Percentiles rank a stretch among this genome's conserved stretches.
phyloP scores from a whole-genome alignment of 495 filamentous ascomycete species.

The Hypoxylon rickii region DNA sequence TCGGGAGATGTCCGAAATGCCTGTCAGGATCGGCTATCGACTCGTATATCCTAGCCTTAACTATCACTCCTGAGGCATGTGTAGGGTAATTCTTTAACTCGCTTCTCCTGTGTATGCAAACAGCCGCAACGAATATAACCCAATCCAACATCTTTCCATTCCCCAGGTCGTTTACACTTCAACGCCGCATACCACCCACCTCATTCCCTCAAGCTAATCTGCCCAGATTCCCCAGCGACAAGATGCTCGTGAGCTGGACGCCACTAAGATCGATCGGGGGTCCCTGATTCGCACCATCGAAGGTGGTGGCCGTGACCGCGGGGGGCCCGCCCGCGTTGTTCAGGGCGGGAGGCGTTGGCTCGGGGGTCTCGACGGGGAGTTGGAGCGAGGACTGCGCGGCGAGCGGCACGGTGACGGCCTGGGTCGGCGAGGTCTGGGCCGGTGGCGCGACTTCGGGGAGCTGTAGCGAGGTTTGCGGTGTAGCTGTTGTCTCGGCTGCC shows the following conservation, averaged over 20 bases:
- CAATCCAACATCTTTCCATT: background rate
- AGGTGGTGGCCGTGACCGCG: conserved; percentile 19
- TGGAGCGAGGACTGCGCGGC: conserved; percentile 21
- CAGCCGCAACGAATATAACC: no score
- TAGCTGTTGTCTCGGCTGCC: background rate
- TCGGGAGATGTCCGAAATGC: no score
- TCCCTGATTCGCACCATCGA: conserved; percentile 24
- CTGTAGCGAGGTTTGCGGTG: conserved; percentile 1
- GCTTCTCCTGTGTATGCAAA: no score
- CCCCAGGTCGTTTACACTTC: background rate
- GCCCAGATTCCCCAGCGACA: conserved; percentile 35
- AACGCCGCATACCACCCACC: background rate
- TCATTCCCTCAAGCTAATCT: background rate
- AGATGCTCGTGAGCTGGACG: conserved; percentile 33
- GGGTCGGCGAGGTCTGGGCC: background rate
- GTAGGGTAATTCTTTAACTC: no score
- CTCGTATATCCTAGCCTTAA: no score
- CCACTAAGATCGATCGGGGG: conserved; percentile 40
- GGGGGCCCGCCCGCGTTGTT: conserved; percentile 24
- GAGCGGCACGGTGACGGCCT: conserved; percentile 10
- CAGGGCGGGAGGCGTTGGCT: conserved; percentile 11
- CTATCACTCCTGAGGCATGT: no score
- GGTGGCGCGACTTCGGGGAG: conserved; percentile 11
- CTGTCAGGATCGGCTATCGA: no score
- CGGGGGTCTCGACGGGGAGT: conserved; percentile 20